Evolutionary conservation across 345 rosid species (phyloP), one percentile per base, ranked within the genome.

Genomic region (Dimocarpus longan): DNA sequence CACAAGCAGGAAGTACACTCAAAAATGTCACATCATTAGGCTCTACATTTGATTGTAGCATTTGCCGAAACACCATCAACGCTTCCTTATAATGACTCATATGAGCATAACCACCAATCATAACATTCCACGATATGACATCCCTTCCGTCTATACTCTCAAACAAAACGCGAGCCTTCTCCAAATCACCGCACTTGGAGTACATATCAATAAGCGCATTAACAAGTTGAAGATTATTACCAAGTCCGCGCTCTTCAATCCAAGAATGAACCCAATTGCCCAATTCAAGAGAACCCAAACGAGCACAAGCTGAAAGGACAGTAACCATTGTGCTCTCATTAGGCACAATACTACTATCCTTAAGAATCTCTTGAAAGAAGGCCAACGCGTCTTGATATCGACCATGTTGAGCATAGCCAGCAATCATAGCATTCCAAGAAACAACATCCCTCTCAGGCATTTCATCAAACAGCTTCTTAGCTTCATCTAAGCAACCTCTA

Each of bases 191-290:
- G 78, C 91, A 90, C 78, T 89, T 90, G 15, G 89, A 84, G 83
- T 89, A 91, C 90, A 94, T 87, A 77, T 89, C 95, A n/a, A 91
- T 84, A 42, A 94, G 92, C 1, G 84, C 91, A 79, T 89, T 91
- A 73, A 83, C 82, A 68, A 91, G 75, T 73, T 84, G 85, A 57
- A 82, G 80, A 82, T 79, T 85, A 19, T 81, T 86, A 57, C 80
- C 89, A 78, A 89, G 80, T 19, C 88, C 85, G 54, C 72, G 77
- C 57, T 84, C 86, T 68, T 88, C 82, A 66, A 87, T 69, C 91
- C 82, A 87, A 74, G 89, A 73, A 21, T 80, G 87, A 18, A 92
- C 81, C 87, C 85, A 76, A 63, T 81, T 87, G 71, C 96, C 92
- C n/a, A 87, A 63, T 24, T 85, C 82, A 52, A 93, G 78, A 64